Conservation (phyloP, 2,329 filamentous ascomycete genomes). For the Cercospora zeae-maydis region DNA sequence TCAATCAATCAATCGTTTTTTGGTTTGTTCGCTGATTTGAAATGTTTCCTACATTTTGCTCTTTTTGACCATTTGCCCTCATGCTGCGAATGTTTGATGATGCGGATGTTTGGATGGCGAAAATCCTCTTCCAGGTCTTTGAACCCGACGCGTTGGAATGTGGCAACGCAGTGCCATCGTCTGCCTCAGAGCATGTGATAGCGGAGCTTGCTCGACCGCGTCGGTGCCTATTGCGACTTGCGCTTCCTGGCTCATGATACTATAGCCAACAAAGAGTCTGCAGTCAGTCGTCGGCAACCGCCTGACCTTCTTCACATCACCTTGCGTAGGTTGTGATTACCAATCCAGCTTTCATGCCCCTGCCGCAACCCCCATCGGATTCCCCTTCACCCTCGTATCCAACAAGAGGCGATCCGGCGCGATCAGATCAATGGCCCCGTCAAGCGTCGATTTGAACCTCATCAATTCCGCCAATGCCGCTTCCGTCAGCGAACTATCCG, state of each 20-base stretch:
- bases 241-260: too few species aligned
- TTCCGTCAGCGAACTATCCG: conserved; percentile 53
- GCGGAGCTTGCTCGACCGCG: too few species aligned
- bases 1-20: not conserved
- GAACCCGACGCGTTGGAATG: not conserved
- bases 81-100: not conserved
- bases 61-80: not conserved
- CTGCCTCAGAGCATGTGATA: not conserved
- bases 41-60: not conserved
- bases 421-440: conserved; percentile 55
- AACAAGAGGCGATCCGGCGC: conserved; percentile 57
- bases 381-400: conserved; percentile 54
- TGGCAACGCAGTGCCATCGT: not conserved
- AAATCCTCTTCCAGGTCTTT: not conserved
- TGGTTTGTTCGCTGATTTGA: not conserved
- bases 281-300: too few species aligned
- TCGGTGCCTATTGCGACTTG: too few species aligned
- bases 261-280: too few species aligned
- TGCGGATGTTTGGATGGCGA: too few species aligned
- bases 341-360: not conserved
- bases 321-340: too few species aligned
- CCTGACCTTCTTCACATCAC: too few species aligned
- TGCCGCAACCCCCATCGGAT: not conserved
- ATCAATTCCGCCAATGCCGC: conserved; percentile 54
- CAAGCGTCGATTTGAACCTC: conserved; percentile 53